phyloP scores from a whole-genome alignment of 2,329 filamentous ascomycete genomes.

The Orbilia brochopaga region DNA sequence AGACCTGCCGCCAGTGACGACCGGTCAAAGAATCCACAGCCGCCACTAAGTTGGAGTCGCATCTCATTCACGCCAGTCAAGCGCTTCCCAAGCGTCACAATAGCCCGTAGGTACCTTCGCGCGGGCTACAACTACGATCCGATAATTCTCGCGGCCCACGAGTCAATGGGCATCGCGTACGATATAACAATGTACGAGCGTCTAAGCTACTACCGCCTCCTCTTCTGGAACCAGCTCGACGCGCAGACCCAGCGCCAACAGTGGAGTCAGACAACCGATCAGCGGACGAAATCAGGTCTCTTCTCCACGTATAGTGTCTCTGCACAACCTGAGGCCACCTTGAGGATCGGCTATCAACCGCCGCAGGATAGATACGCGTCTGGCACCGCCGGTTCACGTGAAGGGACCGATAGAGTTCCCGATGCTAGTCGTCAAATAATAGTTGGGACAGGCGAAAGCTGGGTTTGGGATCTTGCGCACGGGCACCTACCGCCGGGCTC shows the following conservation, averaged over 20 bases:
- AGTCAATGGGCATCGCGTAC: constrained; percentile 11
- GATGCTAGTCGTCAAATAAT: neutral
- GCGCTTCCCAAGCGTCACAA: constrained; percentile 14
- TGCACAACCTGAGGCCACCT: constrained; percentile 2
- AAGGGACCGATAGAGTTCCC: neutral
- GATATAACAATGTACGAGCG: constrained; percentile 38
- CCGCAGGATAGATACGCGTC: constrained; percentile 6
- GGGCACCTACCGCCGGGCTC: constrained; percentile 4
- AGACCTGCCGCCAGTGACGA: neutral
- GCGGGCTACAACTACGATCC: constrained; percentile 27
- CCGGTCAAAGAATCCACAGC: constrained; percentile 15
- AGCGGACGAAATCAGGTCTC: neutral
- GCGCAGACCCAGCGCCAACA: constrained; percentile 1
- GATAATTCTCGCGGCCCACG: constrained; percentile 9
- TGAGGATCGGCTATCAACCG: constrained; percentile 18
- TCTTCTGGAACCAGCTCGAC: constrained; percentile 29
- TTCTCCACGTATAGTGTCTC: neutral
- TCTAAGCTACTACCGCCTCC: constrained; percentile 30
- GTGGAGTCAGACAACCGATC: neutral
- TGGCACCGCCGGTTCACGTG: constrained; percentile 1
- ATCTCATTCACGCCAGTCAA: constrained; percentile 16
- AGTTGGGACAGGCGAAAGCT: constrained; percentile 25
- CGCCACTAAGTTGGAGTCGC: constrained; percentile 29
- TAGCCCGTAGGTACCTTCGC: neutral
- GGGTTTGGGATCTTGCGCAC: constrained; percentile 19